A percentile compares a stretch with the other conserved stretches of the same genome.
phyloP scores from a whole-genome alignment of 768 basidiomycete species.

The Strobilomyces echinocephalus region DNA sequence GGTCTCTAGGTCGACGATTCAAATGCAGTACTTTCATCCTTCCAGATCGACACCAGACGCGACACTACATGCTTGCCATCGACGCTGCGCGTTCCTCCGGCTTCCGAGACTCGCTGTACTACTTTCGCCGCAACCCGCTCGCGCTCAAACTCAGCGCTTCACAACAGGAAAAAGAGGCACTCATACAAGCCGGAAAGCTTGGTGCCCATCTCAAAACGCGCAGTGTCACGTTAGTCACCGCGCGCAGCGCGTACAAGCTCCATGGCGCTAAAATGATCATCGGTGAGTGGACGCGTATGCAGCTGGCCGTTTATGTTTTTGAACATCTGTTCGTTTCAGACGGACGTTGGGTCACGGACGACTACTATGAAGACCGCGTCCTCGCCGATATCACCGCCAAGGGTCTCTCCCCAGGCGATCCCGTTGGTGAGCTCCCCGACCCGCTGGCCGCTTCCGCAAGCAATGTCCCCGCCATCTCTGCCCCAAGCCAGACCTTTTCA shows the following conservation, averaged over 20 bases:
- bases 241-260: slow-evolving; percentile 88
- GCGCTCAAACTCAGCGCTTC: slow-evolving; percentile 89
- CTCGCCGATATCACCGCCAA: slow-evolving; percentile 72
- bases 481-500: slow-evolving; percentile 31
- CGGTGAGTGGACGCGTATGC: slow-evolving; percentile 44
- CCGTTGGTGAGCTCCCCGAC: slow-evolving; percentile 78
- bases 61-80: slow-evolving; percentile 92
- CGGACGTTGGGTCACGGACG: slow-evolving; percentile 89
- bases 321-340: slow-evolving; percentile 42
- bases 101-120: slow-evolving; percentile 96
- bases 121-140: slow-evolving; percentile 87
- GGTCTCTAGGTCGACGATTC: slow-evolving; percentile 67
- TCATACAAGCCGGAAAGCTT: slow-evolving; percentile 85
- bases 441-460: slow-evolving; percentile 50
- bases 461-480: slow-evolving; percentile 36
- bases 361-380: slow-evolving; percentile 90
- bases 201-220: slow-evolving; percentile 84
- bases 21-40: slow-evolving; percentile 88
- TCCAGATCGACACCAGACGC: slow-evolving; percentile 76
- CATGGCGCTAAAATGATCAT: slow-evolving; percentile 89
- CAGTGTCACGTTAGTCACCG: slow-evolving; percentile 90
- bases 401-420: slow-evolving; percentile 78
- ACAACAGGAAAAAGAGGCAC: slow-evolving; percentile 85
- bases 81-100: slow-evolving; percentile 96
- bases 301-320: background rate